phyloP scores from a whole-genome alignment of 345 rosid genomes.

The Arabidopsis thaliana region DNA sequence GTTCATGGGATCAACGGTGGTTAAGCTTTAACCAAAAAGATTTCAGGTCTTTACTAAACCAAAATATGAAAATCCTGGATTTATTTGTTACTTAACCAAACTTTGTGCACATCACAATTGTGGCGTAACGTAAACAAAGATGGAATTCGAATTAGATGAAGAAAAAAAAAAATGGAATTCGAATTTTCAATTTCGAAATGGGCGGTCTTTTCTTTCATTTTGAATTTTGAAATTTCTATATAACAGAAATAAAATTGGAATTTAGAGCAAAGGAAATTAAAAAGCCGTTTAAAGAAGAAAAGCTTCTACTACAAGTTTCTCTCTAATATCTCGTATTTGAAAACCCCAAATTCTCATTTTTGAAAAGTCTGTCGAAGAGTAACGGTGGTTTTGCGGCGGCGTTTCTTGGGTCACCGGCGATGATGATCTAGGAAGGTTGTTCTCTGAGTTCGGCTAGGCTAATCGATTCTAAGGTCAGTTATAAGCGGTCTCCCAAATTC shows the following conservation, averaged over 20 bases:
- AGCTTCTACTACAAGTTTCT: not conserved
- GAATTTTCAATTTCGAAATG: not conserved
- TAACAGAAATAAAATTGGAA: not conserved
- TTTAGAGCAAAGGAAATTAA: not conserved
- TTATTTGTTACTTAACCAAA: not conserved
- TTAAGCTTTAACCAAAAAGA: not conserved
- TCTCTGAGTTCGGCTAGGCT: constrained; percentile 65
- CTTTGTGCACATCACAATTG: too few relatives aligned
- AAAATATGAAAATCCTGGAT: not conserved
- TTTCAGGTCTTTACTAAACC: not conserved
- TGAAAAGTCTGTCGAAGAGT: constrained; percentile 51
- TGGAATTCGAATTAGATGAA: too few relatives aligned
- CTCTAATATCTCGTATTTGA: not conserved
- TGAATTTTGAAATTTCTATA: not conserved
- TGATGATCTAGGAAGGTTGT: constrained; percentile 45
- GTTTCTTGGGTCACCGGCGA: constrained; percentile 87
- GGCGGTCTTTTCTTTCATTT: not conserved
- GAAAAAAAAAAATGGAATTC: too few relatives aligned
- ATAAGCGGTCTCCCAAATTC: constrained; percentile 10
- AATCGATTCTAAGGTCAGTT: constrained; percentile 88
- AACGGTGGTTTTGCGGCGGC: constrained; percentile 35
- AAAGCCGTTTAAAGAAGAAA: not conserved
- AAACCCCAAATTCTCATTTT: not conserved
- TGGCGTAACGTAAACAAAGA: too few relatives aligned
- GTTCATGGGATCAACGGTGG: not conserved